Conservation (phyloP, 2,329 filamentous ascomycete species). For the Allantophomopsis lycopodina region DNA sequence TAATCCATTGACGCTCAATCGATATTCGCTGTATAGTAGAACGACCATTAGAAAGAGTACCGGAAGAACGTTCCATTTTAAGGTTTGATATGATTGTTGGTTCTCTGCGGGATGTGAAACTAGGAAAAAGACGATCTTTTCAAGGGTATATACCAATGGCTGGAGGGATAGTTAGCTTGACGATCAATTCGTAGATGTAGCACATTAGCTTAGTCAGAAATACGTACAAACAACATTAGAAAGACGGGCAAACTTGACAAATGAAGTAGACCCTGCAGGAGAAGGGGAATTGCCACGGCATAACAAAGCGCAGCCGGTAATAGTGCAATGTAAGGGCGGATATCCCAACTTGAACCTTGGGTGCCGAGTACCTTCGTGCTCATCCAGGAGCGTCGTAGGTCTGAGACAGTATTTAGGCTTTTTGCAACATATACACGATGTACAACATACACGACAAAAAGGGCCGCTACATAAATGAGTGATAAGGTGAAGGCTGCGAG, state of each 20-base stretch:
- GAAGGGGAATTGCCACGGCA: constrained; percentile 10
- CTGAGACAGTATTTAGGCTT: too few species aligned
- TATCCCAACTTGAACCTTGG: too few species aligned
- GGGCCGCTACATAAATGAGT: too few species aligned
- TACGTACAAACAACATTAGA: constrained; percentile 15
- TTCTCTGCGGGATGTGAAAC: constrained; percentile 5
- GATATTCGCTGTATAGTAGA: constrained; percentile 13
- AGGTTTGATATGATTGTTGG: constrained; percentile 1
- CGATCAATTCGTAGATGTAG: constrained; percentile 1
- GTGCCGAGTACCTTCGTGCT: too few species aligned
- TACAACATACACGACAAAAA: too few species aligned
- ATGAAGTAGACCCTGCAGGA: constrained; percentile 12
- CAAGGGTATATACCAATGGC: constrained; percentile 10
- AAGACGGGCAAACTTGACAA: constrained; percentile 13
- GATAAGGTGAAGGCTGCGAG: too few species aligned
- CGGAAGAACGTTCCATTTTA: constrained; percentile 8
- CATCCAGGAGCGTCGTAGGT: too few species aligned
- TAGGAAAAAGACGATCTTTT: constrained; percentile 9
- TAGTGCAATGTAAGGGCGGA: too few species aligned
- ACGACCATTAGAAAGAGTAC: constrained; percentile 3
- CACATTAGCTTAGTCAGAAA: not conserved
- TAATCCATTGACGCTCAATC: constrained; percentile 13
- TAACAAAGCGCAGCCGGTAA: too few species aligned
- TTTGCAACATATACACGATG: too few species aligned
- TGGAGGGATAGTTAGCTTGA: not conserved